Evolutionary conservation across 2,329 filamentous ascomycete species (phyloP).

Genomic region (Cadophora malorum): DNA sequence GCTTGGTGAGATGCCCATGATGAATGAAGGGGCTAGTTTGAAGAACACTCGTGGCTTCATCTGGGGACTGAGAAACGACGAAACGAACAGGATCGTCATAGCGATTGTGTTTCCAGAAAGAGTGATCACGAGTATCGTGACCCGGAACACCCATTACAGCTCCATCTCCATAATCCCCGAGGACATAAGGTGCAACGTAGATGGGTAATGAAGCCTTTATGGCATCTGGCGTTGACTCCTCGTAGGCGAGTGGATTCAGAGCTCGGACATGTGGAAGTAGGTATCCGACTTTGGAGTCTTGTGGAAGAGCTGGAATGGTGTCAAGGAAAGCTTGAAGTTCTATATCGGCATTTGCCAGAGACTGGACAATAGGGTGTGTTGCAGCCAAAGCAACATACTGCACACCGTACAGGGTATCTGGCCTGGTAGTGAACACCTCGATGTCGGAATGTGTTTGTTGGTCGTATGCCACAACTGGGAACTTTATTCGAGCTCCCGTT

Average conservation of each 20-base stretch:
- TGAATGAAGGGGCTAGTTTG: slow-evolving; percentile 64
- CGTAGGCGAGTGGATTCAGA: slow-evolving; percentile 68
- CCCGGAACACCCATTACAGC: slow-evolving; percentile 93
- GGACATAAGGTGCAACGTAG: slow-evolving; percentile 83
- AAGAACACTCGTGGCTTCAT: slow-evolving; percentile 52
- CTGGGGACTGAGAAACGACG: slow-evolving; percentile 60
- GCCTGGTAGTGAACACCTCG: slow-evolving; percentile 82
- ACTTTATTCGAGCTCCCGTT: slow-evolving; percentile 73
- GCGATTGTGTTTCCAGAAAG: slow-evolving; percentile 79
- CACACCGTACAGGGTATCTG: slow-evolving; percentile 86
- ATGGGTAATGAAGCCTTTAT: slow-evolving; percentile 69
- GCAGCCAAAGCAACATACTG: slow-evolving; percentile 84
- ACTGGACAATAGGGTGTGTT: slow-evolving; percentile 71
- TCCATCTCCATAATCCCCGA: slow-evolving; percentile 84
- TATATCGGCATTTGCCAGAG: slow-evolving; percentile 63
- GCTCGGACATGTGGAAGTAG: slow-evolving; percentile 66
- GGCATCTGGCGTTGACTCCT: slow-evolving; percentile 56
- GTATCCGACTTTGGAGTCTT: slow-evolving; percentile 71
- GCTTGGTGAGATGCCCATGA: slow-evolving; percentile 70
- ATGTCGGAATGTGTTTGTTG: slow-evolving; percentile 49
- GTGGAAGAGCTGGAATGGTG: slow-evolving; percentile 60
- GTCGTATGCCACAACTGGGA: slow-evolving; percentile 58
- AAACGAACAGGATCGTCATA: slow-evolving; percentile 64
- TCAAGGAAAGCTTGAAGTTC: slow-evolving; percentile 73
- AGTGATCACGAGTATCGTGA: slow-evolving; percentile 79